phyloP scores from a whole-genome alignment of 352 stramenopile species.

The Globisporangium ultimum region DNA sequence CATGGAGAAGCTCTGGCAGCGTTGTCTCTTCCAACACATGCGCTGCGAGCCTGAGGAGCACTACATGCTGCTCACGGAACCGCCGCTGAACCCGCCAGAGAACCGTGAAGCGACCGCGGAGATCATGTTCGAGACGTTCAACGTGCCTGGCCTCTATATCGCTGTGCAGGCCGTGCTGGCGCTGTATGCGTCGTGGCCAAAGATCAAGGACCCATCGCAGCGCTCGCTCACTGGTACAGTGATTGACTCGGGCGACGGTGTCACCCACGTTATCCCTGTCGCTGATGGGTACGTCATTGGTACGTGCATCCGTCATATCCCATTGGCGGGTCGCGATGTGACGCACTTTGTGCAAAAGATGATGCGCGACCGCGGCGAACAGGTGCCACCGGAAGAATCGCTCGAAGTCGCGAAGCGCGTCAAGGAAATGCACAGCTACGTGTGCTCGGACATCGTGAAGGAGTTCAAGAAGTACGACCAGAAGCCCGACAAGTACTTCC shows the following conservation, averaged over 20 bases:
- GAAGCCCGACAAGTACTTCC: constrained; percentile 91
- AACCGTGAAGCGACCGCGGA: constrained; percentile 94
- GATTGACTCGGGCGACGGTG: constrained; percentile 93
- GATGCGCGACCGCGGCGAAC: constrained; percentile 90
- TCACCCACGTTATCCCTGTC: constrained; percentile 94
- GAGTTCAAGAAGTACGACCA: constrained; percentile 96
- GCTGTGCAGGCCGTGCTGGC: constrained; percentile 94
- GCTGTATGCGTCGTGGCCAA: constrained; percentile 92
- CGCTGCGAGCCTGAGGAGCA: constrained; percentile 93
- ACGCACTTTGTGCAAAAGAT: constrained; percentile 94
- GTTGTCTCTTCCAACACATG: constrained; percentile 92
- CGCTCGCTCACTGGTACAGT: constrained; percentile 92
- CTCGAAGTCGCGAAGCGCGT: constrained; percentile 90
- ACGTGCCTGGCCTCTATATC: constrained; percentile 94
- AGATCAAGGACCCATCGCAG: constrained; percentile 83
- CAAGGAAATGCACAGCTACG: constrained; percentile 96
- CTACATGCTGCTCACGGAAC: constrained; percentile 91
- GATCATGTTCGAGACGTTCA: constrained; percentile 98
- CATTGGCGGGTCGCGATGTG: constrained; percentile 92
- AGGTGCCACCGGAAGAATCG: constrained; percentile 89
- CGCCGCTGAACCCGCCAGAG: constrained; percentile 92
- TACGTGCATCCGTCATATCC: constrained; percentile 94
- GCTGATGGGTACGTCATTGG: constrained; percentile 96
- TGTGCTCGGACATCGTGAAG: constrained; percentile 93
- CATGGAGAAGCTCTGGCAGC: constrained; percentile 95